These are phyloP conservation scores for Ascochyta koolunga DNA, from an alignment of 2,329 filamentous ascomycete species.

Conservation along the genomic window DNA sequence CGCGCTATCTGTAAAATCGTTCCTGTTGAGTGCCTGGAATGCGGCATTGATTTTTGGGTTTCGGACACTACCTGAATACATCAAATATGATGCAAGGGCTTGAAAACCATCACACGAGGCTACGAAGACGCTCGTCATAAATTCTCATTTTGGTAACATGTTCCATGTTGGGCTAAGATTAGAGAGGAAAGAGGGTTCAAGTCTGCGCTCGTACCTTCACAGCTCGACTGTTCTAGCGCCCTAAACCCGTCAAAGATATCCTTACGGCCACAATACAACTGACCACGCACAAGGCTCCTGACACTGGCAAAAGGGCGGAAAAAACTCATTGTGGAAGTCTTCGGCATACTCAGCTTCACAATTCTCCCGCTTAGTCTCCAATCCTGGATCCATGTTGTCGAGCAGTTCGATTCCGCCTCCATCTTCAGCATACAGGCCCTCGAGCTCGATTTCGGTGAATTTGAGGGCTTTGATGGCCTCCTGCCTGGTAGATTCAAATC, in stretches of 20 bases:
- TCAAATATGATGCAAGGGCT: background rate
- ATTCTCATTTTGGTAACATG: too few species aligned
- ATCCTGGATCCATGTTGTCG: background rate
- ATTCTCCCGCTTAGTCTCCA: background rate
- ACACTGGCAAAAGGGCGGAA: background rate
- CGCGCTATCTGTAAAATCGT: background rate
- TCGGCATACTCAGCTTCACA: background rate
- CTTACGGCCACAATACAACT: background rate
- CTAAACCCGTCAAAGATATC: background rate
- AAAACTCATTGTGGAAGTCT: background rate
- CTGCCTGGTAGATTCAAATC: constrained; percentile 11
- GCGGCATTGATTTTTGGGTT: background rate
- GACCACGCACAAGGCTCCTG: background rate
- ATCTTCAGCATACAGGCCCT: constrained; percentile 24
- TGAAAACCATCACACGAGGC: too few species aligned
- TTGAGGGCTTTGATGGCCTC: constrained; percentile 4
- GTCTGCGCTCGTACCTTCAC: too few species aligned
- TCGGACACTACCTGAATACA: background rate
- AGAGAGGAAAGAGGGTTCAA: too few species aligned
- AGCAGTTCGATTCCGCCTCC: constrained; percentile 25
- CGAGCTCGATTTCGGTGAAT: constrained; percentile 18
- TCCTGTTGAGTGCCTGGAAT: background rate
- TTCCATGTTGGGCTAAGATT: too few species aligned
- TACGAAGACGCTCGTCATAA: too few species aligned
- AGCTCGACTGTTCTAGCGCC: too few species aligned